Base-by-base conservation (phyloP, 164 flowering plant species). In the Berberis vulgaris region DNA sequence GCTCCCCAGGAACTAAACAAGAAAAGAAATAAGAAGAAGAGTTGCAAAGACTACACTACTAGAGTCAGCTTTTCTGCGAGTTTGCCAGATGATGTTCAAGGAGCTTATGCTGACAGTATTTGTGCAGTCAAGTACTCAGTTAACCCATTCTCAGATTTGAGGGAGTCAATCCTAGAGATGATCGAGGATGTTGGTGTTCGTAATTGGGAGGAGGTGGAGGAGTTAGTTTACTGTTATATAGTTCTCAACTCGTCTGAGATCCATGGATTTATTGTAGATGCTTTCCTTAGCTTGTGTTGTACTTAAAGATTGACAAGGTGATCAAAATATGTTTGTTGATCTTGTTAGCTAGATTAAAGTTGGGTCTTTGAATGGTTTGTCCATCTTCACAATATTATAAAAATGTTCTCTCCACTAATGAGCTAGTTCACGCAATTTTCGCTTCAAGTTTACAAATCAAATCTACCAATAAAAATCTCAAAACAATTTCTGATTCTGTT, bases 131-230 rank as follows among this genome's bases (percentile, higher is more conserved):
- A 77, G 75, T 73, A 71, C 54, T 78, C 85, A 0, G 10, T 41
- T 12, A 70, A 83, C 41, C 86, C 85, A 0, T 70, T 69, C n/a
- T 13, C 12, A 3, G 86, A 84, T 55, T 70, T 80, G 44, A 73
- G 75, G 67, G 74, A 74, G 6, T 85, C 87, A 2, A 82, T 83
- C 43, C 0, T 78, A 11, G 83, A 80, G 73, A 79, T 85, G 84
- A 77, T 82, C 12, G 62, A 60, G 60, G 74, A 76, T 1, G 76
- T 74, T 5, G 82, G 79, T 1, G 73, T 79, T 59, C 58, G 61
- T 3, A 73, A 76, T 55, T 83, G 87, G 90, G 68, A 67, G 5
- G 81, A 82, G 13, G 74, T 85, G 77, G 90, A 85, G 59, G 87
- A 83, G 73, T 60, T 82, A 63, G 70, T 85, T 40, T 80, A 83